These are phyloP conservation scores for Incumbomyces delicatus DNA, from an alignment of 2,329 filamentous ascomycete genomes.

Conservation along the genomic window DNA sequence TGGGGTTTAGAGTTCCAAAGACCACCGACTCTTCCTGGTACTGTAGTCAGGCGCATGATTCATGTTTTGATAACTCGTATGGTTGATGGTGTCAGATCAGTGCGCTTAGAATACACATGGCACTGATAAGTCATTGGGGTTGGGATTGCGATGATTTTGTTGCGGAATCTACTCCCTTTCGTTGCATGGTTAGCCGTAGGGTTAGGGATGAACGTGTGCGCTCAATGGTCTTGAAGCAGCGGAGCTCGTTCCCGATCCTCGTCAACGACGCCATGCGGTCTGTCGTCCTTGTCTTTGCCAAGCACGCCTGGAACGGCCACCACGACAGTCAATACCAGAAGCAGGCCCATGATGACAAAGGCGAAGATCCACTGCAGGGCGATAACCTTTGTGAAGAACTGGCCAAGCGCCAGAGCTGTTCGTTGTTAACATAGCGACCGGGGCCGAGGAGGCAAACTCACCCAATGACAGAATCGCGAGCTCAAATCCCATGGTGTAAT, in stretches of 20 bases:
- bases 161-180: too few species aligned
- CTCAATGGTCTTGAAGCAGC: constrained; percentile 36
- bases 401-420: constrained; percentile 60
- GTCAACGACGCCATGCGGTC: constrained; percentile 34
- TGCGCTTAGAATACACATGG: neutral
- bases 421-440: constrained; percentile 7
- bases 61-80: too few species aligned
- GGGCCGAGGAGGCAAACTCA: constrained; percentile 27
- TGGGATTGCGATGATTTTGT: too few species aligned
- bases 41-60: neutral
- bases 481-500: constrained; percentile 67
- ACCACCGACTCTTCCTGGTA: neutral
- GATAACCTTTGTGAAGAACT: constrained; percentile 62
- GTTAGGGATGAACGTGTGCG: too few species aligned
- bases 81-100: neutral
- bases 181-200: too few species aligned
- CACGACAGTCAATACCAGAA: constrained; percentile 59
- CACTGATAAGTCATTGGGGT: too few species aligned
- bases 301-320: constrained; percentile 56
- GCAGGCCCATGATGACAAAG: constrained; percentile 66
- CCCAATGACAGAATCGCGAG: constrained; percentile 64
- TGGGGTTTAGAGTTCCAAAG: neutral
- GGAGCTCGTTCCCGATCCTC: constrained; percentile 46
- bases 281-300: constrained; percentile 46
- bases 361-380: constrained; percentile 91